phyloP scores from a whole-genome alignment of 257 asterid species.

The Solanum lycopersicoides region DNA sequence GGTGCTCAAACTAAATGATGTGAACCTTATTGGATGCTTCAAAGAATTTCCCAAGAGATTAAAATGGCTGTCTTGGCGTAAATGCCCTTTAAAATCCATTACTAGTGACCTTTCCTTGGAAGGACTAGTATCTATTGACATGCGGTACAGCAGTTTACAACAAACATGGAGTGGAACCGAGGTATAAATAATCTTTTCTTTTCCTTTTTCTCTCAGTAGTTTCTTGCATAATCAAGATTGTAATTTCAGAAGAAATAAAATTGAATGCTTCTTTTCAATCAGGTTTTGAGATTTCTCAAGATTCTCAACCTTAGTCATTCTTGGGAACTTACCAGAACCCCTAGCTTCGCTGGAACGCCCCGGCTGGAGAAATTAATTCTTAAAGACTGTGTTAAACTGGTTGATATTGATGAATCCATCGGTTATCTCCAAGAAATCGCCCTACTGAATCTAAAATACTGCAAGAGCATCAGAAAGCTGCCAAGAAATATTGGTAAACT shows the following conservation, averaged over 20 bases:
- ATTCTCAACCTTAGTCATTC: conserved; percentile 11
- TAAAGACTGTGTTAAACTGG: conserved; percentile 3
- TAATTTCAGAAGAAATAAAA: background rate
- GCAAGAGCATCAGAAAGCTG: conserved; percentile 3
- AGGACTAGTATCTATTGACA: conserved; percentile 2
- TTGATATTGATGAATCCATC: background rate
- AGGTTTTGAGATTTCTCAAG: conserved; percentile 2
- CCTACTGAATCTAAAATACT: conserved; percentile 2
- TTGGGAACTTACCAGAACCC: background rate
- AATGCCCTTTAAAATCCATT: conserved; percentile 1
- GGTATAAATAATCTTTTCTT: background rate
- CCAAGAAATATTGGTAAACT: background rate
- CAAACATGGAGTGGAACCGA: conserved; percentile 9
- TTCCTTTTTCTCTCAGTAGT: background rate
- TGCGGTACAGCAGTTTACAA: conserved; percentile 7
- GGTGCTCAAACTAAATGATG: conserved; percentile 3
- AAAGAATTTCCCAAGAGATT: conserved; percentile 4
- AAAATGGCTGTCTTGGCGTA: conserved; percentile 7
- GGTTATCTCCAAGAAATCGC: background rate
- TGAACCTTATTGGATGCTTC: conserved; percentile 3
- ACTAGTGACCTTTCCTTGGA: conserved; percentile 3
- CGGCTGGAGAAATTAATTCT: background rate
- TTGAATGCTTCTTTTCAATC: background rate
- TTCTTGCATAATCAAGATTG: background rate
- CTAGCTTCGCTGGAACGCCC: conserved; percentile 1